Percentiles rank a stretch among this genome's conserved stretches.
Evolutionary conservation across 768 basidiomycete genomes (phyloP).

Genomic region (Symmetrospora coprosmae): DNA sequence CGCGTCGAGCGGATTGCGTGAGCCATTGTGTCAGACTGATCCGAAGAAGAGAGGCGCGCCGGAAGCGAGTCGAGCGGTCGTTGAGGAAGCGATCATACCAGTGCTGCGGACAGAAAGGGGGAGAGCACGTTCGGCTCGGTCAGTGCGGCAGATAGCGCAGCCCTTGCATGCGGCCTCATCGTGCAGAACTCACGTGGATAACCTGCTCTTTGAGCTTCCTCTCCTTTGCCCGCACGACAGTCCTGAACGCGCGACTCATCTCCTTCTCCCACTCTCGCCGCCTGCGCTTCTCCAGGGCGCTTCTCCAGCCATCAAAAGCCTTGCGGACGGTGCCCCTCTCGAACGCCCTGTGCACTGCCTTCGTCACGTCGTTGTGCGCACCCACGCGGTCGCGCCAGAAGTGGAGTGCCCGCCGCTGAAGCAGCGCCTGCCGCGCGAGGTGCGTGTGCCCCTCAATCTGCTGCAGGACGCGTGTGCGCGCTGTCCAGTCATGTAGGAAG

Average conservation of each 20-base stretch:
- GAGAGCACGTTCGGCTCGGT: too few species aligned
- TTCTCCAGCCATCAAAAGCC: background rate
- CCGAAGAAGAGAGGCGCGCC: background rate
- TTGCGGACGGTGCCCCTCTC: background rate
- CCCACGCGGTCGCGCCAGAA: conserved; percentile 5
- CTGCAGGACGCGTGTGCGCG: background rate
- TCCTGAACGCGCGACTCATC: background rate
- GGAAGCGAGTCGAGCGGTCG: background rate
- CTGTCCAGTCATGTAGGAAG: background rate
- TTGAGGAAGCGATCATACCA: too few species aligned
- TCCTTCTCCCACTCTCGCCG: conserved; percentile 1
- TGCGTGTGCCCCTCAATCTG: background rate
- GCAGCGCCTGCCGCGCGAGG: background rate
- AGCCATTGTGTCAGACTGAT: background rate
- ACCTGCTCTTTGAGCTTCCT: background rate
- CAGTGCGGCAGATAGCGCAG: too few species aligned
- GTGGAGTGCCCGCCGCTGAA: background rate
- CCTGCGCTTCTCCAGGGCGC: background rate
- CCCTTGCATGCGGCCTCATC: background rate
- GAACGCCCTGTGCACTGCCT: background rate
- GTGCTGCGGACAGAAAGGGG: too few species aligned
- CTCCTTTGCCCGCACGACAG: background rate
- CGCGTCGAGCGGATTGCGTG: background rate
- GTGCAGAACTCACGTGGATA: background rate
- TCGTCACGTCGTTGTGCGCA: background rate